Base-by-base conservation (phyloP, 2,329 filamentous ascomycete species). In the Cyphellophora europaea region DNA sequence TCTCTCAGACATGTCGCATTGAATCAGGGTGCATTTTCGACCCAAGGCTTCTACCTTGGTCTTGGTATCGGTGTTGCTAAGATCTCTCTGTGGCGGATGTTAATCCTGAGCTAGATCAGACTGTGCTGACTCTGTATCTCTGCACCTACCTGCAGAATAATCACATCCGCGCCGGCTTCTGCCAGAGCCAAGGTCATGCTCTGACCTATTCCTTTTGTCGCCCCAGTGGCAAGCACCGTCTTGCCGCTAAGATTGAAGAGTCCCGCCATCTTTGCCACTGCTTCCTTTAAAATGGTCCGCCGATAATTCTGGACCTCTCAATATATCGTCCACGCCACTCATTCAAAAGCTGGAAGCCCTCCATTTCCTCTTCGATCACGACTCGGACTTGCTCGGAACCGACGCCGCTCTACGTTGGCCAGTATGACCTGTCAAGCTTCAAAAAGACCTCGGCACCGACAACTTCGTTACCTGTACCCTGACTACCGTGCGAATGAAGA, bases 111-210 rank as follows among this genome's bases (percentile, higher is more conserved):
- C 30, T 19, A 32, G 27, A n/a, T 13, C 19, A 27, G 14, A 16
- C 5, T 25, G 21, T 16, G 8, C 10, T 13, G 17, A 2, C 8
- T 8, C 11, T 11, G 14, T 17, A 6, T 30, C 19, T 13, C 3
- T 10, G 6, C 6, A 15, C 33, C n/a, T 39, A 60, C 59, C 50
- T 62, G 60, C 23, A 62, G 49, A 32, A 63, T 45, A 19, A 65
- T 47, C 38, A 65, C 52, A 38, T 65, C 61, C 12, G 62, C 61
- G n/a, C 62, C 62, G 6, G 61, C 61, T 39, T 65, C 62, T 11
- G 62, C 62, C 19, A 66, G 47, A 4, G 54, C 61, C 35, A 63
- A 36, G n/a, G 61, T 58, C 61, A 65, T 65, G 14, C 56, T 56
- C 39, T 57, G 53, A 23, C 62, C 62, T 27, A 66, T 65, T 8